A percentile compares a stretch with the other conserved stretches of the same genome.
These are phyloP conservation scores for Nemania abortiva DNA, from an alignment of 2,329 filamentous ascomycete genomes.

Conservation along the genomic window DNA sequence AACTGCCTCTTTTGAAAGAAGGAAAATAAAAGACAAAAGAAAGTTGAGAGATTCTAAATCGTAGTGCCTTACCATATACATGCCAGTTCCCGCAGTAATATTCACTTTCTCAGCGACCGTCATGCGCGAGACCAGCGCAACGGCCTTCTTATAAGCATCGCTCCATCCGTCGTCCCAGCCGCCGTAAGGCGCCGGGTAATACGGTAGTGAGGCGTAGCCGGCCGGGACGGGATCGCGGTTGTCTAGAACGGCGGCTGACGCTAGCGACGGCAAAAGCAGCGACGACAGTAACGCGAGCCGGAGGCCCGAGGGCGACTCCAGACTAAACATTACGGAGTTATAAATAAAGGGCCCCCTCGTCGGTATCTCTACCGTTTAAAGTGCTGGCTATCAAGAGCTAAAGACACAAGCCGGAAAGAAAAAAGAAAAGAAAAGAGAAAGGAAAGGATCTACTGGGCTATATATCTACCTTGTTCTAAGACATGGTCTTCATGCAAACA, in stretches of 20 bases:
- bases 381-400: background rate
- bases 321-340: constrained; percentile 46
- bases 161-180: constrained; percentile 78
- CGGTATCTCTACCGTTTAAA: background rate
- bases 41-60: background rate
- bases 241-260: constrained; percentile 28
- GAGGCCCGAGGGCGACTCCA: constrained; percentile 44
- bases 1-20: too few species aligned
- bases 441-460: constrained; percentile 1
- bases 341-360: background rate
- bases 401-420: constrained; percentile 3
- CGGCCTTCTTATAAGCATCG: constrained; percentile 77
- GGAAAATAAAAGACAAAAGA: background rate
- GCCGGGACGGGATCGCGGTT: constrained; percentile 49
- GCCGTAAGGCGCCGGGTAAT: constrained; percentile 78
- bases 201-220: constrained; percentile 65
- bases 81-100: constrained; percentile 77
- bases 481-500: constrained; percentile 8
- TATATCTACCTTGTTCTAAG: constrained; percentile 9
- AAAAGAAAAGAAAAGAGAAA: background rate
- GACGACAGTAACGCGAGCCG: constrained; percentile 43
- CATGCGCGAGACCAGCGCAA: constrained; percentile 77
- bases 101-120: constrained; percentile 86
- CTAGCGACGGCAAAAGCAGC: constrained; percentile 40
- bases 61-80: constrained; percentile 72